Evolutionary conservation across 2,329 filamentous ascomycete genomes (phyloP).

Genomic region (Tolypocladium ophioglossoides): DNA sequence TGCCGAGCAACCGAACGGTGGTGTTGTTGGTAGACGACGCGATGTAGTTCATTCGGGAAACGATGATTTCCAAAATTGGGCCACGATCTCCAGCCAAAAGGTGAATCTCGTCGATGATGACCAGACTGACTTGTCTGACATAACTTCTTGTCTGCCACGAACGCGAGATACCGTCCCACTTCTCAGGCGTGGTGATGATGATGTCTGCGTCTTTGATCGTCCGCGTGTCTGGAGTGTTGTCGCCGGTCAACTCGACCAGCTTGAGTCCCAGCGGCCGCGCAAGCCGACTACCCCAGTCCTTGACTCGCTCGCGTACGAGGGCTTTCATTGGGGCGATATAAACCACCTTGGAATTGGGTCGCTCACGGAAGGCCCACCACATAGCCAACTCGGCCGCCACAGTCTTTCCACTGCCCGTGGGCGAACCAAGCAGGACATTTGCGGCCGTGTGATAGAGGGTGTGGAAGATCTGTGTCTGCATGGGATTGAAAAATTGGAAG

Average conservation of each 20-base stretch:
- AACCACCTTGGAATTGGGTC: slow-evolving; percentile 91
- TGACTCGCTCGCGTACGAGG: slow-evolving; percentile 87
- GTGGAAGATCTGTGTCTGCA: slow-evolving; percentile 99
- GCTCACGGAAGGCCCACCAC: slow-evolving; percentile 98
- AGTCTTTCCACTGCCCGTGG: slow-evolving; percentile 95
- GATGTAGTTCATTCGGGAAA: slow-evolving; percentile 93
- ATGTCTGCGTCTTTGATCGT: slow-evolving; percentile 95
- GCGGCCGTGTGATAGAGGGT: slow-evolving; percentile 85
- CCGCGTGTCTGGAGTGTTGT: slow-evolving; percentile 94
- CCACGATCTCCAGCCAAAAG: slow-evolving; percentile 92
- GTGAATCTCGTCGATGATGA: slow-evolving; percentile 98
- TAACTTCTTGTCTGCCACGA: slow-evolving; percentile 98
- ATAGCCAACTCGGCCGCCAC: slow-evolving; percentile 92
- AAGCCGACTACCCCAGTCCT: slow-evolving; percentile 83
- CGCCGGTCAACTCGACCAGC: slow-evolving; percentile 87
- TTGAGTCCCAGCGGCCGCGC: slow-evolving; percentile 76
- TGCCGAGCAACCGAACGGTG: slow-evolving; percentile 83
- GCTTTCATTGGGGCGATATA: slow-evolving; percentile 99
- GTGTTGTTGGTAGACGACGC: slow-evolving; percentile 84
- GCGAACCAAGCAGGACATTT: slow-evolving; percentile 90
- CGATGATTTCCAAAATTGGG: slow-evolving; percentile 97
- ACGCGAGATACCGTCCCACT: slow-evolving; percentile 98
- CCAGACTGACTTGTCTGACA: slow-evolving; percentile 85
- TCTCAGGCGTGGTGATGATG: slow-evolving; percentile 98
- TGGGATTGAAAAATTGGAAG: slow-evolving; percentile 96